Base-by-base conservation (phyloP, 2,329 filamentous ascomycete species). In the Sodiomyces alkalinus region DNA sequence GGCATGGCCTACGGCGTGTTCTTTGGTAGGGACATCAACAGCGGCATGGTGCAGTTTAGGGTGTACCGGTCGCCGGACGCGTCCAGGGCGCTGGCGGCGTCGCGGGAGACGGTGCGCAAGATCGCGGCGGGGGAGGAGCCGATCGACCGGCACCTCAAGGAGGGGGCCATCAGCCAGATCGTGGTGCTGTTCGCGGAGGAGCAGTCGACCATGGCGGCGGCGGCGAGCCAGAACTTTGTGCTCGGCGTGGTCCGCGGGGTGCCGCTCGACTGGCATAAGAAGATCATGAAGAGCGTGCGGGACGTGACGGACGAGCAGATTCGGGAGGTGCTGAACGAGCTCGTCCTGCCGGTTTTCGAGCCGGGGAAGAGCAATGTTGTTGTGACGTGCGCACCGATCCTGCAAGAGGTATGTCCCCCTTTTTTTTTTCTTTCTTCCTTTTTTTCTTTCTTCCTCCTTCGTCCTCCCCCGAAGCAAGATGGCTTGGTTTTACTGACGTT, bases 41-140 rank as follows among this genome's bases (percentile, higher is more conserved):
- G 73, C 2, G 90, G 87, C 3, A 71, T 80, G 27, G 58, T 94
- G 28, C 76, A 81, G 35, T 92, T 92, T 56, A 73, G 74, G 30
- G 77, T 96, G 22, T 94, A 92, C 58, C 78, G 87, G 16, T 92
- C 83, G 0, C 87, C 90, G 0, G 83, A 94, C 39, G 77, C 79
- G 0, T 82, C 74, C 54, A 90, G 86, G 49, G 90, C 90, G 1
- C 92, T 90, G 44, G 59, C 64, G 17, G 81, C 81, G 1, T 79
- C 78, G 28, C 77, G 76, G 37, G 67, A 74, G 19, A 74, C 87
- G 14, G 74, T 96, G 22, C 61, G 72, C 23, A 74, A 74, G 34
- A 76, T 92, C 40, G 76, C 80, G 3, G 66, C 73, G 16, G 87
- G 83, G 7, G 66, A 64, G 7, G 65, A 68, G 2, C 61, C 66